Conservation (phyloP, 129 eudicot species). For the Tagetes patula region DNA sequence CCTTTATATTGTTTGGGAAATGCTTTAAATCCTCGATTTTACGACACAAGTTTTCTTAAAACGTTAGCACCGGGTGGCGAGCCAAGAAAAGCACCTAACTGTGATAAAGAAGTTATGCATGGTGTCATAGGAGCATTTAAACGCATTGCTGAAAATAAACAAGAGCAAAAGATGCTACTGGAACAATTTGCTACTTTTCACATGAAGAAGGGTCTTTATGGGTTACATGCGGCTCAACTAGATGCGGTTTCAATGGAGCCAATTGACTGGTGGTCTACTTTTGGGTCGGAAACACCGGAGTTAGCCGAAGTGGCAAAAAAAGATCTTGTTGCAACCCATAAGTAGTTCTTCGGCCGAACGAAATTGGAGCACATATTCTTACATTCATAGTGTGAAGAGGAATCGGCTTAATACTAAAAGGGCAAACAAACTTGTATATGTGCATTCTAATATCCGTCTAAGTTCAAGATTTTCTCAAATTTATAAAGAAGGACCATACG, state of each 20-base stretch:
- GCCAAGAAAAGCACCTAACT: constrained; percentile 2
- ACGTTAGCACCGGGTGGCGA: constrained; percentile 7
- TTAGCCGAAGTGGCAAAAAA: constrained; percentile 12
- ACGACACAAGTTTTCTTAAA: background rate
- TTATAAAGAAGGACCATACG: background rate
- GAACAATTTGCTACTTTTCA: constrained; percentile 19
- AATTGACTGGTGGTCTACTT: constrained; percentile 9
- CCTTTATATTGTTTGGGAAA: constrained; percentile 20
- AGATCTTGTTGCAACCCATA: background rate
- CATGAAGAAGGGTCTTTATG: constrained; percentile 20
- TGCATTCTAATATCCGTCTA: background rate
- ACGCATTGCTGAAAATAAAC: background rate
- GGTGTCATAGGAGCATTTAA: constrained; percentile 9
- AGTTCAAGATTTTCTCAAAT: background rate
- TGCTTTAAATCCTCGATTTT: constrained; percentile 9
- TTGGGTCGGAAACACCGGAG: constrained; percentile 1
- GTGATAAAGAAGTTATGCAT: constrained; percentile 5
- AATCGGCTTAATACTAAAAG: background rate
- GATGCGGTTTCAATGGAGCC: constrained; percentile 13
- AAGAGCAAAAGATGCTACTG: background rate
- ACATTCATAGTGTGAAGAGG: background rate
- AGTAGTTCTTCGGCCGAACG: background rate
- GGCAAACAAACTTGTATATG: background rate
- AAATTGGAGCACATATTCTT: background rate
- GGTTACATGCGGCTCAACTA: background rate